These are phyloP conservation scores for Laburnicola sp. DNA, from an alignment of 2,329 filamentous ascomycete genomes.

Conservation along the genomic window DNA sequence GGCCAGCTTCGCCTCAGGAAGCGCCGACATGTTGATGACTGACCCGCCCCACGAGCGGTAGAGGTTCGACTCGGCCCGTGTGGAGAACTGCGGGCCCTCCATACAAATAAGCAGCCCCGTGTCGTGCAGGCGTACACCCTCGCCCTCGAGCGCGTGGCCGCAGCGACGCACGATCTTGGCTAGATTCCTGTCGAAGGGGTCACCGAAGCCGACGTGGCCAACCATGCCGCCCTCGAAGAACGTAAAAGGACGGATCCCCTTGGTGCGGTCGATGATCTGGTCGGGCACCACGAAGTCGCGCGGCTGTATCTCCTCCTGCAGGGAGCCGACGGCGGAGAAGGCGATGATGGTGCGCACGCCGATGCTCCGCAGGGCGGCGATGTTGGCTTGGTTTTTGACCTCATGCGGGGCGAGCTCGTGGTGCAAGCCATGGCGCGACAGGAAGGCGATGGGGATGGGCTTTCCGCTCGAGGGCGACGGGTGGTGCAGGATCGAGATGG, in stretches of 20 bases:
- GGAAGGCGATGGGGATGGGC: conserved; percentile 75
- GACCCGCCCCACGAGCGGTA: conserved; percentile 92
- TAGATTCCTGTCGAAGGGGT: conserved; percentile 84
- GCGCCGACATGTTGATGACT: conserved; percentile 97
- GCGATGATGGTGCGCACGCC: conserved; percentile 91
- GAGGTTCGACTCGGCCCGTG: conserved; percentile 90
- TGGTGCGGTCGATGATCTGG: conserved; percentile 96
- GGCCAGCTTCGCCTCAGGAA: conserved; percentile 95
- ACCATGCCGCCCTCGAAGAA: conserved; percentile 94
- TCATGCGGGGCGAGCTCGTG: conserved; percentile 93
- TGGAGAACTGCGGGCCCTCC: conserved; percentile 99
- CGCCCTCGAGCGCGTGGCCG: conserved; percentile 75
- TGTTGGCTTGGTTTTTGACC: conserved; percentile 92
- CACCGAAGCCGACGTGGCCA: conserved; percentile 91
- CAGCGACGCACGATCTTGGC: conserved; percentile 77
- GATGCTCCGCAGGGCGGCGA: conserved; percentile 89
- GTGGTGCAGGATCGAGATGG: conserved; percentile 88
- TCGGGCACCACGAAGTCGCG: conserved; percentile 96
- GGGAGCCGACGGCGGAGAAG: conserved; percentile 90
- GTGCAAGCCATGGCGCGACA: conserved; percentile 86
- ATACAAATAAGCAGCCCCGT: conserved; percentile 88
- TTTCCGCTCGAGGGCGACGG: conserved; percentile 67
- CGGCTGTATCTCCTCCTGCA: conserved; percentile 90
- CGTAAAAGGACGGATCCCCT: conserved; percentile 90
- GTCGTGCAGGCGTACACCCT: conserved; percentile 82